Base-by-base conservation (phyloP, 2,329 filamentous ascomycete species). In the Nannizziopsis arthrosporioides region DNA sequence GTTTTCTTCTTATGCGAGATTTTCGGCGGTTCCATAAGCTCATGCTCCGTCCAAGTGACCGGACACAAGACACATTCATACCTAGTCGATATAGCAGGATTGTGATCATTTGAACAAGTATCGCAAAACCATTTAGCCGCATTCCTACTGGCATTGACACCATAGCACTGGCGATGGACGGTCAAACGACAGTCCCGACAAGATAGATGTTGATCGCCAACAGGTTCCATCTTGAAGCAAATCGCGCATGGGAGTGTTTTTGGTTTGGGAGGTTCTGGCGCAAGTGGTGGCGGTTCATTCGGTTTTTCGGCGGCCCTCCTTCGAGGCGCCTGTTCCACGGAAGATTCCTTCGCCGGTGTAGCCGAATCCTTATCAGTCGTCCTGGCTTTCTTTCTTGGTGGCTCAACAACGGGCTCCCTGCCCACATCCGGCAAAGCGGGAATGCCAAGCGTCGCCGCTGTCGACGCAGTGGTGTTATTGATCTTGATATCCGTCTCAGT, bases 51-150 rank as follows among this genome's bases (percentile, higher is more conserved):
- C 57, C 78, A 74, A 49, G 86, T 82, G 11, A 94, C 77, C 11
- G 92, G 85, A 61, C 92, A 98, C 31, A 98, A 72, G 43, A 94
- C 83, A 65, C 92, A 98, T 68, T 90, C 85, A 65, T 96, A 96
- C 60, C 84, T 81, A 50, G 93, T 90, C n/a, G 92, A 95, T 39
- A 94, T 82, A 55, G 86, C 81, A 4, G 90, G 88, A 59, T 83
- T 90, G 63, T 88, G 87, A 62, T 98, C 92, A 61, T 98, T 98
- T 34, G 81, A 74, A 66, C 92, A 98, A 77, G 89, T 94, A 66
- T 96, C 92, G 65, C 92, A 98, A 36, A 83, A 78, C 92, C 92
- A 98, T 66, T 94, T 94, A 39, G 75, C 77, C 30, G 79, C 75
- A 47, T 74, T 75, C 37, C 85, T 78, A 49, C 67, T 68, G 43